Evolutionary conservation across 225 moss, liverwort and hornwort species (phyloP), one percentile per base, ranked within the genome.

Genomic region (Physcomitrellopsis africana): DNA sequence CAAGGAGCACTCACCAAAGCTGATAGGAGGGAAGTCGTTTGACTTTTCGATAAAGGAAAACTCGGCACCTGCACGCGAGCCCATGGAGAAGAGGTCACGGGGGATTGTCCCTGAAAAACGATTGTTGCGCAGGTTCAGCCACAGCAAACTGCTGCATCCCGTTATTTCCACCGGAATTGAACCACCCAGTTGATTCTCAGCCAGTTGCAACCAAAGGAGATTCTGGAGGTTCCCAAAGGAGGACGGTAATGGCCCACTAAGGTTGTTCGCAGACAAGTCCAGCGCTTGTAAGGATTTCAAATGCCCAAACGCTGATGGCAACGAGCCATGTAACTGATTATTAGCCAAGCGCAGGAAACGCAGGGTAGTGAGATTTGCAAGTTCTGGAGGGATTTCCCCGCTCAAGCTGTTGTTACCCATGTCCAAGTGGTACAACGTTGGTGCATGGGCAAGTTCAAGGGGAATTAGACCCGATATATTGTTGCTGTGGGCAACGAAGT

Each of bases 401-500:
- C 57, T 69, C 64, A 80, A 61, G 51, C 42, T 58, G 27, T 80
- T 80, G 58, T 69, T 59, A 2, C 76, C 68, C 20, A 86, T 45
- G 59, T 78, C 80, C 12, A 87, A 78, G 26, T 81, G 83, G 11
- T 17, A 56, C 72, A 84, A 45, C 11, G 43, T 68, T 0, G 78
- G 72, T 14, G 74, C 70, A 42, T 60, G 69, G 7, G 56, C 63
- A 60, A 86, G 75, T 65, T 83, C 83, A 1, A 75, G 22, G 20
- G 90, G 88, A 67, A 94, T 82, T 8, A 8, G 15, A 26, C 82
- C 92, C 10, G 29, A 49, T 27, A 91, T 68, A 2, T 23, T n/a
- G 59, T 93, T 93, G 32, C 70, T 60, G 18, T 85, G 72, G 16
- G 87, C 79, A 4, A 77, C 72, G 53, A 93, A 71, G 42, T 78